A percentile compares a stretch with the other conserved stretches of the same genome.
phyloP scores from a whole-genome alignment of 768 basidiomycete species.

The Naganishia vaughanmartiniae region DNA sequence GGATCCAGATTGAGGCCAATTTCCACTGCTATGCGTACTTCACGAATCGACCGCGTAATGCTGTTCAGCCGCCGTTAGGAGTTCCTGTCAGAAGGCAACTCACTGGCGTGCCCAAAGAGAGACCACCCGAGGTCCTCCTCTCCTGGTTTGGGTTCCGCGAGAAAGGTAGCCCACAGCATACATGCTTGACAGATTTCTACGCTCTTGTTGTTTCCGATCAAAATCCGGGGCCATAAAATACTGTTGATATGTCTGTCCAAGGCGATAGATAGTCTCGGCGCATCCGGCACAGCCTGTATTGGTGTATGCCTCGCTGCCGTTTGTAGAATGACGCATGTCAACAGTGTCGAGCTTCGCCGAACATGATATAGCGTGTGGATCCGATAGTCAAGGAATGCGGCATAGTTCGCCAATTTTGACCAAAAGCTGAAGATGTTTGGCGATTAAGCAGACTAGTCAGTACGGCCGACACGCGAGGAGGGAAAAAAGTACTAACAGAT shows the following conservation, averaged over 20 bases:
- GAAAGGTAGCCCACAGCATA: constrained; percentile 27
- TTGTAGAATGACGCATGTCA: constrained; percentile 16
- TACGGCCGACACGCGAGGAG: background rate
- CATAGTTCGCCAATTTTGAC: constrained; percentile 21
- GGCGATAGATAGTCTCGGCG: background rate
- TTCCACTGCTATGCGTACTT: constrained; percentile 27
- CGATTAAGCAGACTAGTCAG: background rate
- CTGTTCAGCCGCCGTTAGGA: background rate
- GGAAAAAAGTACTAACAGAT: constrained; percentile 1
- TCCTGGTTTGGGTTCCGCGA: constrained; percentile 21
- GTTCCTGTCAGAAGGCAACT: background rate
- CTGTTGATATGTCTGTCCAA: constrained; percentile 26
- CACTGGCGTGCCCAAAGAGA: constrained; percentile 29
- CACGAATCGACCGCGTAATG: background rate
- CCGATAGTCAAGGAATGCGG: constrained; percentile 4
- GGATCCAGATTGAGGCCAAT: constrained; percentile 20
- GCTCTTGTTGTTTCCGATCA: constrained; percentile 21
- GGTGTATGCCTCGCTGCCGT: constrained; percentile 19
- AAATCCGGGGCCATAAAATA: constrained; percentile 18
- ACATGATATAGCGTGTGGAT: constrained; percentile 16
- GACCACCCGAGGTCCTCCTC: constrained; percentile 30
- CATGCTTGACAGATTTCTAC: constrained; percentile 26
- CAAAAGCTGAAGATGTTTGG: constrained; percentile 16
- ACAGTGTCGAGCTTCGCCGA: constrained; percentile 9
- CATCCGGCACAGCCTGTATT: background rate